Conservation (phyloP, 768 basidiomycete genomes). For the Termitomyces sp. region DNA sequence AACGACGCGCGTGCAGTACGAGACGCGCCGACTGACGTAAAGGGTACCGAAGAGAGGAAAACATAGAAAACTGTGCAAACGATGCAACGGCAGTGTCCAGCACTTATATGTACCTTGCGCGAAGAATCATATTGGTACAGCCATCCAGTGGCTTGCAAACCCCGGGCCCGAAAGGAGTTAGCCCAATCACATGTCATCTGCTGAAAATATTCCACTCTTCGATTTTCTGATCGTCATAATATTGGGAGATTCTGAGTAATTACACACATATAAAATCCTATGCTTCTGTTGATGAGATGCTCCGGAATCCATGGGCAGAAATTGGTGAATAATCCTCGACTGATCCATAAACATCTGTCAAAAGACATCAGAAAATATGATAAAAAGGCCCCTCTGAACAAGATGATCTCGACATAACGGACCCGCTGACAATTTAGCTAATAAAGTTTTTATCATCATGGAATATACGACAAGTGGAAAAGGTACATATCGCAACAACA, state of each 20-base stretch:
- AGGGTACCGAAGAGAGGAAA: not conserved
- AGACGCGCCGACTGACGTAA: not conserved
- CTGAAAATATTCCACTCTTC: not conserved
- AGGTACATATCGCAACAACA: not conserved
- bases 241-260: not conserved
- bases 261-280: not conserved
- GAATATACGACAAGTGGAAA: not conserved
- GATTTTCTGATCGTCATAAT: not conserved
- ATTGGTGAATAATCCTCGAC: not conserved
- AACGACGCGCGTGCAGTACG: not conserved
- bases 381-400: not conserved
- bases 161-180: not conserved
- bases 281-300: not conserved
- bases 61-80: not conserved
- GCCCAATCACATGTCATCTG: not conserved
- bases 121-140: not conserved
- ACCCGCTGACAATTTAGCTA: not conserved
- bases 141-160: not conserved
- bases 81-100: not conserved
- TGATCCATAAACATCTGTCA: not conserved
- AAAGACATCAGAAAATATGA: not conserved
- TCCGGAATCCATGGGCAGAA: not conserved
- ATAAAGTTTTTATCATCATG: not conserved
- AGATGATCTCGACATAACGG: not conserved
- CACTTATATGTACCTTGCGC: not conserved